phyloP scores from a whole-genome alignment of 441 rosid species.

The Gossypium schwendimanii region DNA sequence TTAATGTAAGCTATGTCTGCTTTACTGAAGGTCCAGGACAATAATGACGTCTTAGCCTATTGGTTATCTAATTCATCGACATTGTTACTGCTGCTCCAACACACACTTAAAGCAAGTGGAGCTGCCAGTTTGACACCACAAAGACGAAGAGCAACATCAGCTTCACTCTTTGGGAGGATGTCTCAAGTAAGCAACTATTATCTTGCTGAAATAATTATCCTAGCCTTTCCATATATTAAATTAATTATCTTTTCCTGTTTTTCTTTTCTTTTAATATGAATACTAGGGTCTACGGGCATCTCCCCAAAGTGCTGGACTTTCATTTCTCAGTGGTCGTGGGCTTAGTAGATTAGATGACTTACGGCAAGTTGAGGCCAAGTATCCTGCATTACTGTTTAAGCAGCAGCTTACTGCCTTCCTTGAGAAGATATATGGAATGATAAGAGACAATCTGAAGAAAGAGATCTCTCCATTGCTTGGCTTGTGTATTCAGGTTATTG shows the following conservation, averaged over 20 bases:
- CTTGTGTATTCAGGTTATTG: conserved; percentile 57
- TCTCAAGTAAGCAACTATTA: conserved; percentile 38
- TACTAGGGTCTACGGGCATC: conserved; percentile 52
- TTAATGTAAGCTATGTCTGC: conserved; percentile 9
- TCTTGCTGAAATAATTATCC: neutral
- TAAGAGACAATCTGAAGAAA: conserved; percentile 67
- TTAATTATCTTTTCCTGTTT: conserved; percentile 8
- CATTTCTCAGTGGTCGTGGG: conserved; percentile 48
- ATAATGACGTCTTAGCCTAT: conserved; percentile 51
- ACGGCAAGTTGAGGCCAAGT: conserved; percentile 68
- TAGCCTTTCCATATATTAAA: conserved; percentile 1
- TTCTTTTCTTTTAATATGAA: conserved; percentile 9
- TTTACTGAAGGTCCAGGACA: conserved; percentile 46
- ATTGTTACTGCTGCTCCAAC: conserved; percentile 50
- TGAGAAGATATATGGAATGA: conserved; percentile 75
- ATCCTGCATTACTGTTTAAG: conserved; percentile 68
- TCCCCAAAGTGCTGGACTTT: conserved; percentile 59
- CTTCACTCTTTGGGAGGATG: conserved; percentile 70
- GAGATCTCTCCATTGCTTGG: conserved; percentile 64
- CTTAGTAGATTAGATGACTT: conserved; percentile 55
- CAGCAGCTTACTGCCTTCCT: conserved; percentile 77
- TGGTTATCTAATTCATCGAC: conserved; percentile 67
- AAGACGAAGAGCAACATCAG: conserved; percentile 42
- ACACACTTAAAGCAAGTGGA: conserved; percentile 52
- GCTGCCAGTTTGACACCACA: conserved; percentile 41